Evolutionary conservation across 495 filamentous ascomycete genomes (phyloP), one percentile per base, ranked within the genome.

Genomic region (Penicillium antarcticum): DNA sequence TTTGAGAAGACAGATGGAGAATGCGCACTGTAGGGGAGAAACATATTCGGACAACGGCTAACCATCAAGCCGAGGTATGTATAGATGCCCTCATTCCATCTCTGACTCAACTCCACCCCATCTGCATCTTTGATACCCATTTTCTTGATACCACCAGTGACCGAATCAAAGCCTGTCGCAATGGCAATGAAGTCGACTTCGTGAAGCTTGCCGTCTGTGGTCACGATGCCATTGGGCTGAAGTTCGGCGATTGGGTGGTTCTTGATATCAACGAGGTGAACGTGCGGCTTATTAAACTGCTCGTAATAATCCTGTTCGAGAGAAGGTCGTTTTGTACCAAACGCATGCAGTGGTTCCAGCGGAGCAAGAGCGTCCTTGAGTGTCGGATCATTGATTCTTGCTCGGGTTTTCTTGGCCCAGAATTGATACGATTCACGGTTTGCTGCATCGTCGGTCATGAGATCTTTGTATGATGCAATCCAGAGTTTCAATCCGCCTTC

Each of bases 221-320:
- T 70, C 31, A 66, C 53, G 38, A 83, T 70, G 0, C 80, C 79
- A 0, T 66, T 65, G 12, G 35, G 44, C 1, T 53, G 65, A 23
- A 86, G 67, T n/a, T 69, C 69, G 1, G 55, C 61, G 35, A 87
- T 79, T 0, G 75, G 70, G 51, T 79, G 79, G 0, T 60, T 36
- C 1, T 73, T 69, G 46, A 78, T 73, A 56, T 80, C 65, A 21
- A 86, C 69, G 10, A 86, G 38, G 26, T 82, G 63, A 12, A 85
- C 80, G 49, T 77, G 78, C 0, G 71, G 65, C 16, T 67, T 60
- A 49, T 85, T 80, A 64, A 85, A 80, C 29, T 75, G 70, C 51
- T 85, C 82, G 52, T 77, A 85, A 62, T 79, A 86, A 38, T 75
- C 62, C 17, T 66, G 51, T 50, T 85, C 80, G 5, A 86, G 68